phyloP scores from a whole-genome alignment of 177 flowering plant species.

The Vitis hybrid region DNA sequence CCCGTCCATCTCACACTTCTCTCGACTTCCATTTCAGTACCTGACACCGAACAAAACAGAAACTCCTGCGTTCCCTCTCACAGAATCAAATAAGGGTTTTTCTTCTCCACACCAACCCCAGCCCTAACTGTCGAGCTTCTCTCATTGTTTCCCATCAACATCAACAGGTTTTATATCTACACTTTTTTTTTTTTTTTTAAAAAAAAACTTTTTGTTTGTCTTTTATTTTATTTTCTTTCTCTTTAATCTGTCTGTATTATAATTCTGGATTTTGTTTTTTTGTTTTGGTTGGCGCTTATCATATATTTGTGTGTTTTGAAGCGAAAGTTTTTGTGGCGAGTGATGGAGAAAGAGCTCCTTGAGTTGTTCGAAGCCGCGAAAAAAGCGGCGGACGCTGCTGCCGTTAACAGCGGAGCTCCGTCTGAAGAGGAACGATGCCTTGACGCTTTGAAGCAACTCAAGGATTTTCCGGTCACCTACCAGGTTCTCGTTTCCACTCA shows the following conservation, averaged over 20 bases:
- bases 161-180: too few species aligned
- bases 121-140: too few species aligned
- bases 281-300: too few species aligned
- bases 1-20: too few species aligned
- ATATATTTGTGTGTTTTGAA: background rate
- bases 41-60: too few species aligned
- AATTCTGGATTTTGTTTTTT: too few species aligned
- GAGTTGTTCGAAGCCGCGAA: conserved; percentile 72
- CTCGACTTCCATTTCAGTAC: too few species aligned
- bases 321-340: background rate
- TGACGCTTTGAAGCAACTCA: conserved; percentile 69
- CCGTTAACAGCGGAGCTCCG: conserved; percentile 30
- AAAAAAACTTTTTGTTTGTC: background rate
- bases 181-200: background rate
- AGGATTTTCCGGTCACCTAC: conserved; percentile 60
- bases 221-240: background rate
- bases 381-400: conserved; percentile 74
- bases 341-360: conserved; percentile 74
- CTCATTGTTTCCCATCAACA: too few species aligned
- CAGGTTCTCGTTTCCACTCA: conserved; percentile 68
- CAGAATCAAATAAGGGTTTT: too few species aligned
- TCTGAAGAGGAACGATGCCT: conserved; percentile 70
- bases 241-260: too few species aligned
- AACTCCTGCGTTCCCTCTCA: too few species aligned
- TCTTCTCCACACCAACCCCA: too few species aligned